Conservation (phyloP, 257 asterid species). For the Vinca minor region DNA sequence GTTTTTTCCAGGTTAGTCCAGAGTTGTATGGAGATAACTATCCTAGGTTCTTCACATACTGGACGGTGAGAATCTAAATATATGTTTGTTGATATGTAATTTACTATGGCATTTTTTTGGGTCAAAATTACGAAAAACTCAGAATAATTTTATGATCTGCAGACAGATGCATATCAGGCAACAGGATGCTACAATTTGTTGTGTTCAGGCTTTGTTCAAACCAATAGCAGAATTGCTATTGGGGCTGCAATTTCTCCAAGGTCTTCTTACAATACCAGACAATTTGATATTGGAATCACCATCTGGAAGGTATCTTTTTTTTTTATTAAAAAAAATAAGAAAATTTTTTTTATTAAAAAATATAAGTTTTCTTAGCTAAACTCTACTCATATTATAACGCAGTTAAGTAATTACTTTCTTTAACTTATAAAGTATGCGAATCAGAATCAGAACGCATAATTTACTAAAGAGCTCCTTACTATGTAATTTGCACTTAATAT, state of each 20-base stretch:
- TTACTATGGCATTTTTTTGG: not conserved
- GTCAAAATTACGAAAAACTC: not conserved
- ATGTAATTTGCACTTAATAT: no score
- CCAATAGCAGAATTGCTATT: conserved; percentile 76
- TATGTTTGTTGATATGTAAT: not conserved
- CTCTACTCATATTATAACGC: no score
- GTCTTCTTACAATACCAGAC: conserved; percentile 51
- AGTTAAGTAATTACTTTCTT: no score
- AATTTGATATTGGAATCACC: conserved; percentile 80
- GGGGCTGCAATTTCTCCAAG: conserved; percentile 97
- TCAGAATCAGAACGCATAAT: no score
- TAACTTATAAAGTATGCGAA: not conserved
- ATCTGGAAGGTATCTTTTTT: conserved; percentile 72
- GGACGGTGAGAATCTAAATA: conserved; percentile 57
- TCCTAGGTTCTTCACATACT: conserved; percentile 85
- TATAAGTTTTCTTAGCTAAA: not conserved
- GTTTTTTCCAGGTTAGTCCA: conserved; percentile 60
- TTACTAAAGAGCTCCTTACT: no score
- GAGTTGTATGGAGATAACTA: conserved; percentile 75
- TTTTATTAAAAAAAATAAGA: no score
- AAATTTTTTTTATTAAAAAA: no score
- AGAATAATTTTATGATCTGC: not conserved
- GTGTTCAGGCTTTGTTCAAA: conserved; percentile 87
- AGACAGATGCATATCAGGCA: conserved; percentile 96
- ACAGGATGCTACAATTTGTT: conserved; percentile 88